These are phyloP conservation scores for Tetrahymena elliotti DNA, from an alignment of 73 alveolate species.

Conservation along the genomic window DNA sequence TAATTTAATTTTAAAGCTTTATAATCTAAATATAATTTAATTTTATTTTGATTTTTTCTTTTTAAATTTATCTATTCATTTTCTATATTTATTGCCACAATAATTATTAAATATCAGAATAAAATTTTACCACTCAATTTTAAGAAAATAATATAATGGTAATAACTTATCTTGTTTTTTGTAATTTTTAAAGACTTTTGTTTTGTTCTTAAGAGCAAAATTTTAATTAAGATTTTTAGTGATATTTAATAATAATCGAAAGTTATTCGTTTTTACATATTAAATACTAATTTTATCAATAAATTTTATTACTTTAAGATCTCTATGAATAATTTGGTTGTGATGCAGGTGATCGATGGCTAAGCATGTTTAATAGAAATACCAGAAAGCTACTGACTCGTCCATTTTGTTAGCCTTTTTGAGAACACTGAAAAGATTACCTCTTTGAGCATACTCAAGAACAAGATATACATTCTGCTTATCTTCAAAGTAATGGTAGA, in stretches of 20 bases:
- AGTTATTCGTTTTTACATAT: background rate
- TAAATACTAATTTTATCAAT: background rate
- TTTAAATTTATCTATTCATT: too few species aligned
- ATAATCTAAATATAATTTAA: too few species aligned
- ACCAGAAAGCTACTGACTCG: constrained; percentile 57
- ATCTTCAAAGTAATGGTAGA: constrained; percentile 89
- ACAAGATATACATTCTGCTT: constrained; percentile 87
- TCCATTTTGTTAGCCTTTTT: constrained; percentile 16
- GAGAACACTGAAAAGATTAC: constrained; percentile 14
- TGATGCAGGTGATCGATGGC: constrained; percentile 68
- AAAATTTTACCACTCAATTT: too few species aligned
- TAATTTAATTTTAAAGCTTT: background rate
- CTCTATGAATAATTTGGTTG: constrained; percentile 70
- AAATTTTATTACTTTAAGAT: constrained; percentile 11
- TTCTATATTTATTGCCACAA: too few species aligned
- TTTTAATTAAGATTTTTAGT: background rate
- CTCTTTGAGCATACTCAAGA: constrained; percentile 57
- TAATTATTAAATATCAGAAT: too few species aligned
- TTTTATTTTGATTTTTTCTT: too few species aligned
- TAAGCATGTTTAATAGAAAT: constrained; percentile 55
- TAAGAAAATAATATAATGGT: too few species aligned
- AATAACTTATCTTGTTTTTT: too few species aligned
- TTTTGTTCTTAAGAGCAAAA: background rate
- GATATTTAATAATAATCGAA: background rate
- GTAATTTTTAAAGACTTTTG: background rate